phyloP scores from a whole-genome alignment of 768 basidiomycete genomes.

The Coprinopsis sp. region DNA sequence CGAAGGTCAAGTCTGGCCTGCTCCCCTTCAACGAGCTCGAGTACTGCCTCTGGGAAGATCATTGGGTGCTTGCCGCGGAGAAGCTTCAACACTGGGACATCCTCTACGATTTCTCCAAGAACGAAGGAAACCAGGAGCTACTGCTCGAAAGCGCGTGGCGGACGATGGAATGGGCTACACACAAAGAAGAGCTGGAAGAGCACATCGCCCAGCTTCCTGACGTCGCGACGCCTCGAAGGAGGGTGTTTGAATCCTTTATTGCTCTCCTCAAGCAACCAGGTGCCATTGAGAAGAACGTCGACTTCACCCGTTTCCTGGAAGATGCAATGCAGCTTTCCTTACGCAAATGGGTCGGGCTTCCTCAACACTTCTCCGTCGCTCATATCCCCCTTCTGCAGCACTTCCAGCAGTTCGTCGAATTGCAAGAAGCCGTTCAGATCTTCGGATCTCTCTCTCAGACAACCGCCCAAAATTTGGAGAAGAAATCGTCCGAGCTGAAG shows the following conservation, averaged over 20 bases:
- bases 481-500: constrained; percentile 93
- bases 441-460: constrained; percentile 88
- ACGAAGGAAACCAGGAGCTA: constrained; percentile 87
- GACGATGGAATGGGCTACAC: constrained; percentile 85
- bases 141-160: constrained; percentile 96
- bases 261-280: constrained; percentile 82
- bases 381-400: constrained; percentile 94
- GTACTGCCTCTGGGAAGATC: constrained; percentile 98
- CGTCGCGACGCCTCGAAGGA: constrained; percentile 88
- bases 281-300: constrained; percentile 76
- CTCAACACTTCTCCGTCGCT: constrained; percentile 80
- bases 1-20: constrained; percentile 70
- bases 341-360: constrained; percentile 92
- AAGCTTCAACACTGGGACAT: constrained; percentile 99
- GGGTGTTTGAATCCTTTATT: constrained; percentile 95
- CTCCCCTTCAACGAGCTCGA: constrained; percentile 93
- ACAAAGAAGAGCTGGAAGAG: constrained; percentile 72
- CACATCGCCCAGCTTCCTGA: constrained; percentile 78
- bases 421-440: constrained; percentile 93
- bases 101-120: constrained; percentile 83
- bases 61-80: constrained; percentile 94
- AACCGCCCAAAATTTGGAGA: constrained; percentile 83
- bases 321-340: constrained; percentile 96
- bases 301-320: constrained; percentile 86
- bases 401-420: constrained; percentile 98